Percentiles rank a stretch among this genome's conserved stretches.
Evolutionary conservation across 768 basidiomycete genomes (phyloP).

Genomic region (Phaffia australis): DNA sequence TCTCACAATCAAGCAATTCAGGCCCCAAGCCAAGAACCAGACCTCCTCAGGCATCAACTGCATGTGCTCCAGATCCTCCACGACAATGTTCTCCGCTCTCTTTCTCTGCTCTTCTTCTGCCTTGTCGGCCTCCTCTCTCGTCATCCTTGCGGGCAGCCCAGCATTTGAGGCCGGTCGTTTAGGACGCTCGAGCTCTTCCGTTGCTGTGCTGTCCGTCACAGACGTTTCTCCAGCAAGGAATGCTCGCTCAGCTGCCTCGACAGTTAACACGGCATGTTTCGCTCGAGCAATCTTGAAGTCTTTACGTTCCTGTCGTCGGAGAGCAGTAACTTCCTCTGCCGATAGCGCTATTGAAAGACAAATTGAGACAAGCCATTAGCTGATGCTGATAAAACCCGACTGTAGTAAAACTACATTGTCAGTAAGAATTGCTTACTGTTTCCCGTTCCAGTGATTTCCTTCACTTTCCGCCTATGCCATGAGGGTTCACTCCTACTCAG

Average conservation of each 20-base stretch:
- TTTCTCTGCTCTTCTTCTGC: constrained; percentile 27
- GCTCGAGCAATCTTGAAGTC: constrained; percentile 92
- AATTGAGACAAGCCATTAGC: background rate
- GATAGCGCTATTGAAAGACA: constrained; percentile 49
- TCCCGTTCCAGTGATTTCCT: constrained; percentile 49
- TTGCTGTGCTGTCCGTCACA: constrained; percentile 10
- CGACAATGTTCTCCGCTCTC: constrained; percentile 48
- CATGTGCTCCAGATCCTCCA: constrained; percentile 59
- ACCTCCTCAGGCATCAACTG: constrained; percentile 82
- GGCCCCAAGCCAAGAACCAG: constrained; percentile 72
- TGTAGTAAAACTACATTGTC: background rate
- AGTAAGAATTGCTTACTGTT: constrained; percentile 46
- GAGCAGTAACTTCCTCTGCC: constrained; percentile 81
- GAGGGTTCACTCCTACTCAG: constrained; percentile 89
- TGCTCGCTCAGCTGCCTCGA: constrained; percentile 47
- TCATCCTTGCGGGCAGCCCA: background rate
- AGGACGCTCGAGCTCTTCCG: constrained; percentile 9
- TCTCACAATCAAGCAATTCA: constrained; percentile 67
- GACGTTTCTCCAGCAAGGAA: constrained; percentile 29
- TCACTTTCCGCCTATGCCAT: constrained; percentile 74
- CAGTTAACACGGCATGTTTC: constrained; percentile 48
- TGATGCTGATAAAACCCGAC: background rate
- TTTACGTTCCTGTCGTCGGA: constrained; percentile 72
- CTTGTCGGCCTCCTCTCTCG: constrained; percentile 12
- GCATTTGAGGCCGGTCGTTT: constrained; percentile 11